Evolutionary conservation across 106 monocot species (phyloP).

Genomic region (Dendrobium catenatum): DNA sequence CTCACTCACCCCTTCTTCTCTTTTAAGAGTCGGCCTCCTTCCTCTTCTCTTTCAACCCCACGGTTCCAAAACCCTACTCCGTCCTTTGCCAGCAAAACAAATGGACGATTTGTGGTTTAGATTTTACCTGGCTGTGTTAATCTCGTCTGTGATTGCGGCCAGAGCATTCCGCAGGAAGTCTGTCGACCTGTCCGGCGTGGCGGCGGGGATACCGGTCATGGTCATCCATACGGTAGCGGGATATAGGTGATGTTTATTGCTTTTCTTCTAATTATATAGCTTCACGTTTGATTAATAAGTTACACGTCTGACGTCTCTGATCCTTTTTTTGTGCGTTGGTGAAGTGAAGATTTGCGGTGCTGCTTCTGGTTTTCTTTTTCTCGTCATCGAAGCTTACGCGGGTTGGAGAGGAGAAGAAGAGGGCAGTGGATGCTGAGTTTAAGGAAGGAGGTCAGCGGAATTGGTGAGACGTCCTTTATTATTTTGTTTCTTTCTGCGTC

Average conservation of each 20-base stretch:
- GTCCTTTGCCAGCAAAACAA: not conserved
- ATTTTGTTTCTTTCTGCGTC: not conserved
- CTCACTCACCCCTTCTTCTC: not conserved
- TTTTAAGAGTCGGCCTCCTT: not conserved
- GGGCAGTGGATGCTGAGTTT: constrained; percentile 37
- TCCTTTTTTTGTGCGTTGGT: not conserved
- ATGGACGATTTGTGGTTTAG: constrained; percentile 23
- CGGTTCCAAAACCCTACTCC: constrained; percentile 5
- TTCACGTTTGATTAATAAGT: not conserved
- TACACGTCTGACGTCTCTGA: not conserved
- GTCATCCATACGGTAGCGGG: constrained; percentile 49
- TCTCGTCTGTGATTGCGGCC: constrained; percentile 28
- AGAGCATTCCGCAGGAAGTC: constrained; percentile 40
- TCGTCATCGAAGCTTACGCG: constrained; percentile 49
- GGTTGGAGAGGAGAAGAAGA: constrained; percentile 52
- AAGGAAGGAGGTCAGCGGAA: constrained; percentile 61
- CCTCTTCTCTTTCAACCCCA: not conserved
- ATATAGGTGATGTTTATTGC: constrained; percentile 28
- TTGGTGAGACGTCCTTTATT: constrained; percentile 25
- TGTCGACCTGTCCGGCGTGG: constrained; percentile 39
- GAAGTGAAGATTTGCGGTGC: constrained; percentile 37
- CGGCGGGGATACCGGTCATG: constrained; percentile 41
- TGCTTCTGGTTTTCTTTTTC: constrained; percentile 54
- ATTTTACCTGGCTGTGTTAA: constrained; percentile 17
- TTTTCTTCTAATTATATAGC: not conserved